phyloP scores from a whole-genome alignment of 192 early-diverging fungal species.

The Jimgerdemannia flammicorona region DNA sequence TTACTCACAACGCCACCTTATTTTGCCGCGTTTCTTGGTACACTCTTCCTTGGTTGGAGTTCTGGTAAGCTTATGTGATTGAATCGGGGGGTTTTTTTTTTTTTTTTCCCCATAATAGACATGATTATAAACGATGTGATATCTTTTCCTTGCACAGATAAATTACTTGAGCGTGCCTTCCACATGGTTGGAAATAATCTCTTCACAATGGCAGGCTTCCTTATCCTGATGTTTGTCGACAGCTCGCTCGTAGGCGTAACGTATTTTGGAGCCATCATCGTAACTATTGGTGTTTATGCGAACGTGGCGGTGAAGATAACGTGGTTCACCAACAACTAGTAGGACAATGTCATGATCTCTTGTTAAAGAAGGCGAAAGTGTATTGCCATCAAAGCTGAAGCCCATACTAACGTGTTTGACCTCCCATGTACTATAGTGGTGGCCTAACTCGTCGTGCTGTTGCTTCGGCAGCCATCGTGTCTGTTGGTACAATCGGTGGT shows the following conservation, averaged over 20 bases:
- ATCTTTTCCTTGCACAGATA: neutral
- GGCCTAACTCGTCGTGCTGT: conserved; percentile 22
- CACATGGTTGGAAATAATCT: conserved; percentile 20
- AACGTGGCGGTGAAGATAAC: conserved; percentile 23
- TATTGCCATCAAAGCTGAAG: no score
- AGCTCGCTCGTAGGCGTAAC: neutral
- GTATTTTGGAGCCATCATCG: conserved; percentile 17
- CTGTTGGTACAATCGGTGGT: conserved; percentile 30
- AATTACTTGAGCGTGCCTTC: conserved; percentile 16
- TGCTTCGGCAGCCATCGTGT: conserved; percentile 23
- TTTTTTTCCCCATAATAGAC: no score
- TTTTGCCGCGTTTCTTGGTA: conserved; percentile 3
- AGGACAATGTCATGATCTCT: neutral
- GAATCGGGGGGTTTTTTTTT: no score
- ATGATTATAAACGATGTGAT: no score
- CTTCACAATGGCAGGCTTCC: conserved; percentile 13
- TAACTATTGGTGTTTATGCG: conserved; percentile 15
- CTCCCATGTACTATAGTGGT: conserved; percentile 1
- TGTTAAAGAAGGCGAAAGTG: neutral
- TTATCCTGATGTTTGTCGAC: conserved; percentile 20
- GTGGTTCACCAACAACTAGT: conserved; percentile 28
- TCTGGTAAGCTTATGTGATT: conserved; percentile 2
- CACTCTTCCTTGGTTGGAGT: conserved; percentile 11
- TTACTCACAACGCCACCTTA: neutral
- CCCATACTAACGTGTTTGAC: no score